Conservation (phyloP, 177 flowering plant genomes). For the Vitis hybrid region DNA sequence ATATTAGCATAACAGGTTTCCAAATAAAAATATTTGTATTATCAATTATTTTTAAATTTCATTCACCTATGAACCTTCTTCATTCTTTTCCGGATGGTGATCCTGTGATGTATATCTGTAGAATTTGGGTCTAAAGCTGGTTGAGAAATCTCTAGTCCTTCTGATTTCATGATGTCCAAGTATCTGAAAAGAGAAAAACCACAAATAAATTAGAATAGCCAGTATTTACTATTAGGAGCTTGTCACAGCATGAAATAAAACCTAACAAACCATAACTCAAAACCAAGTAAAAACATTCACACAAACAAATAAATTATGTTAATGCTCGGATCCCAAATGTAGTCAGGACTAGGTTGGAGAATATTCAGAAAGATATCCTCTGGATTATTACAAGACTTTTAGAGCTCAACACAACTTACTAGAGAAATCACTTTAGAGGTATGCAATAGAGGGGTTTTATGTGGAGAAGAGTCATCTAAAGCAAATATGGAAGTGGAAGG, state of each 20-base stretch:
- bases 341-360: too few relatives aligned
- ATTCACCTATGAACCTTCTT: slow-evolving; percentile 71
- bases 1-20: slow-evolving; percentile 3
- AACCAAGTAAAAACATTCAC: not conserved
- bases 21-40: not conserved
- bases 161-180: slow-evolving; percentile 69
- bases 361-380: too few relatives aligned
- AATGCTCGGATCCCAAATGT: too few relatives aligned
- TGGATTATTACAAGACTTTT: too few relatives aligned
- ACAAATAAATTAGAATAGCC: not conserved
- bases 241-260: too few relatives aligned
- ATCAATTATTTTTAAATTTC: not conserved
- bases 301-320: too few relatives aligned
- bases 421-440: too few relatives aligned
- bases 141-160: slow-evolving; percentile 92
- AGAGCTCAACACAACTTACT: too few relatives aligned
- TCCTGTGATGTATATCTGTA: slow-evolving; percentile 67
- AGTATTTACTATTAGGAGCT: not conserved
- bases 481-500: too few relatives aligned
- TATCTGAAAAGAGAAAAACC: slow-evolving; percentile 44
- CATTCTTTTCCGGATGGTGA: slow-evolving; percentile 54
- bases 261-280: too few relatives aligned
- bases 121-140: slow-evolving; percentile 93
- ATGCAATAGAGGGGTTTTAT: too few relatives aligned
- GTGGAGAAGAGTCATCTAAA: too few relatives aligned